These are phyloP conservation scores for Neurospora sp. DNA, from an alignment of 495 filamentous ascomycete genomes.

Conservation along the genomic window DNA sequence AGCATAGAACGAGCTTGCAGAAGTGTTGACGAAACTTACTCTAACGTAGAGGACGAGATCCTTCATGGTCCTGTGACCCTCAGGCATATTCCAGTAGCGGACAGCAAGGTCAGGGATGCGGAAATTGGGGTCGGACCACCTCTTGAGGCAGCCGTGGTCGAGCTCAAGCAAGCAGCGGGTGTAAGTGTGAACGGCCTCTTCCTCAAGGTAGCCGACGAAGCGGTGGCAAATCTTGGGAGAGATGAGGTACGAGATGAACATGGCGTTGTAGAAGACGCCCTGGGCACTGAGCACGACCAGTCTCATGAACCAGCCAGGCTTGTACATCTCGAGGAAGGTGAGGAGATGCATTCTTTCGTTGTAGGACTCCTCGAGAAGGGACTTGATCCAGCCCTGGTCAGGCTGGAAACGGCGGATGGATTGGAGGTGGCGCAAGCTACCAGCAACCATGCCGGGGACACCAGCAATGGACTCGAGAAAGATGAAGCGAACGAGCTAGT, in stretches of 20 bases:
- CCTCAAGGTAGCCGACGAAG: conserved; percentile 94
- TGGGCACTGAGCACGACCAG: conserved; percentile 73
- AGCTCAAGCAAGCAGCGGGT: conserved; percentile 77
- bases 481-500: conserved; percentile 63
- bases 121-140: conserved; percentile 60
- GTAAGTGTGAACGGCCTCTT: conserved; percentile 95
- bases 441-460: conserved; percentile 94
- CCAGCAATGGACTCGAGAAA: conserved; percentile 93
- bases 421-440: conserved; percentile 81
- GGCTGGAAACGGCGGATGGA: conserved; percentile 74
- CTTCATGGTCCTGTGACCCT: conserved; percentile 68
- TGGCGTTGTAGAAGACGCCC: conserved; percentile 85
- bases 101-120: conserved; percentile 83
- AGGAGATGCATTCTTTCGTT: conserved; percentile 96
- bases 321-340: conserved; percentile 85
- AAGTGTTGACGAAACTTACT: not conserved
- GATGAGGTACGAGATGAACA: conserved; percentile 83
- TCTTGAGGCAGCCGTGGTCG: conserved; percentile 69
- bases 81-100: conserved; percentile 87
- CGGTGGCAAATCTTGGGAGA: conserved; percentile 86
- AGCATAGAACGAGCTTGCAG: not conserved
- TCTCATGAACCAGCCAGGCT: conserved; percentile 87
- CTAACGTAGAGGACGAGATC: conserved; percentile 83
- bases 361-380: conserved; percentile 83
- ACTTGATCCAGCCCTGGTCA: conserved; percentile 98